Conservation (phyloP, 768 basidiomycete species). For the Leucogyrophana mollusca region DNA sequence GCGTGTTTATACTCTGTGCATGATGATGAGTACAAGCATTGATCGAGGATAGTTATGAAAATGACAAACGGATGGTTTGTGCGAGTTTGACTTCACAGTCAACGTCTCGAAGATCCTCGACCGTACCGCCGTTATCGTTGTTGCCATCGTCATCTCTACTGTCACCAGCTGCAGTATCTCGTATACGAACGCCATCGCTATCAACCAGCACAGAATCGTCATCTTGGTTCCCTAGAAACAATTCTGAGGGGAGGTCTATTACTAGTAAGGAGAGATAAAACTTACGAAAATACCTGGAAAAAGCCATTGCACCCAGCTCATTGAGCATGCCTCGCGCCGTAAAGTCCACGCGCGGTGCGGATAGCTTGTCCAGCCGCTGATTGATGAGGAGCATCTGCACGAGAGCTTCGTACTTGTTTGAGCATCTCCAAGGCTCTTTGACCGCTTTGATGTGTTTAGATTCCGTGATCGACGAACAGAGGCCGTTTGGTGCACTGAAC, state of each 20-base stretch:
- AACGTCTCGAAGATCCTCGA: not conserved
- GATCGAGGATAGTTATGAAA: not conserved
- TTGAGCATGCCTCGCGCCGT: slow-evolving; percentile 1
- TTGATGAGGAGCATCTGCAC: slow-evolving; percentile 29
- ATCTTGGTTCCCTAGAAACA: too few species aligned
- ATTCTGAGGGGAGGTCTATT: too few species aligned
- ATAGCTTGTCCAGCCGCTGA: slow-evolving; percentile 24
- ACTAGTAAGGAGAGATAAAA: too few species aligned
- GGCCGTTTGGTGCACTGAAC: slow-evolving; percentile 22
- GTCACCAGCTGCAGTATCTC: too few species aligned
- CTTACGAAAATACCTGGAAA: not conserved
- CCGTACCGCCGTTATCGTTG: not conserved
- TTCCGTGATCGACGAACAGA: slow-evolving; percentile 14
- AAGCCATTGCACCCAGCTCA: not conserved
- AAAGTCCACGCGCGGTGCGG: slow-evolving; percentile 11
- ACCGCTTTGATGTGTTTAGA: slow-evolving; percentile 15
- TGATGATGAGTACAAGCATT: too few species aligned
- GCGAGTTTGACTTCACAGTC: not conserved
- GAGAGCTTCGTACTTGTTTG: not conserved
- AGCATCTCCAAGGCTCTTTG: slow-evolving; percentile 30
- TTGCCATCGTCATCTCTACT: too few species aligned
- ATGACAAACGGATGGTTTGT: not conserved
- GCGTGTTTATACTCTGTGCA: not conserved
- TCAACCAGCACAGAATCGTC: too few species aligned
- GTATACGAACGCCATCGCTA: too few species aligned